A percentile compares a stretch with the other conserved stretches of the same genome.
These are phyloP conservation scores for Ilyonectria destructans DNA, from an alignment of 2,329 filamentous ascomycete genomes.

Conservation along the genomic window DNA sequence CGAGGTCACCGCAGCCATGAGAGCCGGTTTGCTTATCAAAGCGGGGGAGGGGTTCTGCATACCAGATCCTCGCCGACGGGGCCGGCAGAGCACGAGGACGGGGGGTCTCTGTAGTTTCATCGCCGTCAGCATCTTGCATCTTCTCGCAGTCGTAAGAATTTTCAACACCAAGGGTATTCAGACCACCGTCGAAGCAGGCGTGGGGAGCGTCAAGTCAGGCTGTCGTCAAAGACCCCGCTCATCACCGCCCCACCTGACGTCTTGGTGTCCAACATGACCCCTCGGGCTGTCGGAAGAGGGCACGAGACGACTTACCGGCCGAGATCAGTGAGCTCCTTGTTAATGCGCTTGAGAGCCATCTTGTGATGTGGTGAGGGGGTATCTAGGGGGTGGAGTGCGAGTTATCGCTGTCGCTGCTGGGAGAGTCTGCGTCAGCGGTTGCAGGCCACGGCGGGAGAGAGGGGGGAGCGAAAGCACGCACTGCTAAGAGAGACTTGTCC, in stretches of 20 bases:
- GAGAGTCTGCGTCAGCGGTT: slow-evolving; percentile 46
- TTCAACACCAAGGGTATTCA: slow-evolving; percentile 1
- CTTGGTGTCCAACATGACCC: slow-evolving; percentile 48
- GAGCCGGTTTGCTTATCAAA: slow-evolving; percentile 41
- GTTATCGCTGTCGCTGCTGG: slow-evolving; percentile 47
- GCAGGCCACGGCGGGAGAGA: slow-evolving; percentile 32
- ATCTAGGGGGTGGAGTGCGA: slow-evolving; percentile 48
- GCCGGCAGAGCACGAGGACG: slow-evolving; percentile 98
- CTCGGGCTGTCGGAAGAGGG: slow-evolving; percentile 40
- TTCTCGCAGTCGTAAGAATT: background rate
- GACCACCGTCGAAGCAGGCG: slow-evolving; percentile 34
- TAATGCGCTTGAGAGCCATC: slow-evolving; percentile 95
- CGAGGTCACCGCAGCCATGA: slow-evolving; percentile 35
- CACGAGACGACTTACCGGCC: slow-evolving; percentile 78
- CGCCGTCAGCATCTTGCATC: slow-evolving; percentile 40
- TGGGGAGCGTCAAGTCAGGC: slow-evolving; percentile 34
- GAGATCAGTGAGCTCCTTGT: slow-evolving; percentile 93
- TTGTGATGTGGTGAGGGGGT: slow-evolving; percentile 54
- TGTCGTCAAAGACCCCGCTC: slow-evolving; percentile 55
- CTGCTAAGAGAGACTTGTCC: slow-evolving; percentile 46
- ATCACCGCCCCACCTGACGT: slow-evolving; percentile 57
- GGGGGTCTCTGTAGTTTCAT: slow-evolving; percentile 82
- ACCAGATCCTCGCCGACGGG: slow-evolving; percentile 98
- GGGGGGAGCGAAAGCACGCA: slow-evolving; percentile 47
- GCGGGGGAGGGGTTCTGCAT: slow-evolving; percentile 64